Evolutionary conservation across 2,329 filamentous ascomycete genomes (phyloP), one percentile per base, ranked within the genome.

Genomic region (Ophiosphaerella korrae): DNA sequence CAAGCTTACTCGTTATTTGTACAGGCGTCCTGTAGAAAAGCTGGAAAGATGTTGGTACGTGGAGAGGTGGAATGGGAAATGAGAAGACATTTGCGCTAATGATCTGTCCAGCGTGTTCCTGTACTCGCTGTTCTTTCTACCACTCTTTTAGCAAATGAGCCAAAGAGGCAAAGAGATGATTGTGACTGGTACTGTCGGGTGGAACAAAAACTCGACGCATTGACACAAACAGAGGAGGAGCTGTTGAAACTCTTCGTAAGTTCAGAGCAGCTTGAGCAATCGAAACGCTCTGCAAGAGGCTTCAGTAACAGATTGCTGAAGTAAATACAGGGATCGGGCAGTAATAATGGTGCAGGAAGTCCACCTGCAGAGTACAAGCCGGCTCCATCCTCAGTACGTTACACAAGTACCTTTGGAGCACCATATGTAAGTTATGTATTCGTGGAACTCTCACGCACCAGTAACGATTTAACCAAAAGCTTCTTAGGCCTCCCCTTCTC

Each of bases 11-110:
- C 34, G 35, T 45, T 40, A 11, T 9, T 43, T 39, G 16, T 40
- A 39, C 14, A 33, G 36, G 24, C 12, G 43, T 36, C 38, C 51
- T 29, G 26, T 37, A 53, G 16, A 40, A 33, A 36, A 39, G 35
- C 21, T 5, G 14, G 14, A 23, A 57, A 42, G 32, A 57, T 57
- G 54, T 45, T 54, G 50, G 54, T 54, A 41, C 49, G 54, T 23
- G 13, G 36, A 4, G 36, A 11, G 5, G 13, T 37, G 16, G 26
- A 11, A 31, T 36, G 33, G 44, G 36, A 24, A 16, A 55, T 33
- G 26, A 14, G 24, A 14, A 18, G 14, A 43, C 12, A 16, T 36
- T n/a, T 8, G n/a, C 40, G 42, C 53, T 57, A 44, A 57, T 38
- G 23, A 14, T 21, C 14, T 14, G 6, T 23, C 36, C 48, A 57